Evolutionary conservation across 75 land plant genomes (phyloP), one percentile per base, ranked within the genome.

Genomic region (Pinus tabuliformis): DNA sequence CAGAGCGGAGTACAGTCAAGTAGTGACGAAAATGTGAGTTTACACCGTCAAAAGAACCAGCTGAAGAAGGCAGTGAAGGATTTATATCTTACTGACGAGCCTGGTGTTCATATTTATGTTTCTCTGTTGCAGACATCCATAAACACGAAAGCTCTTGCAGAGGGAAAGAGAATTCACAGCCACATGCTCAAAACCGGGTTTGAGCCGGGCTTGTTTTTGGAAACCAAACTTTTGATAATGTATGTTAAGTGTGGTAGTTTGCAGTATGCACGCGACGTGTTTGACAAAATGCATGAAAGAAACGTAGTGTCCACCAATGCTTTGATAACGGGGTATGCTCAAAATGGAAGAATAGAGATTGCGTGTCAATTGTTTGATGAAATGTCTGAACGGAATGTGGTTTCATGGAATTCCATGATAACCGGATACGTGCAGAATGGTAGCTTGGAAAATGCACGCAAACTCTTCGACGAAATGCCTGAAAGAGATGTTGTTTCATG

Each of bases 401-500:
- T 90, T 26, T 72, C 80, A 37, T 88, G 92, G 90, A 90, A 89
- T 73, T 81, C 82, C 36, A 85, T 90, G 88, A 33, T 90, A 4
- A 78, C 78, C 3, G 78, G 83, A 57, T 88, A 83, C 76, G 79
- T 72, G 64, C 59, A 52, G n/a, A 83, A 88, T 83, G 65, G 59
- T 36, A 56, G 22, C 18, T 9, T 77, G n/a, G 28, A 54, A 21
- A 30, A 77, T 37, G 73, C 78, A 14, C 75, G 52, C 22, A 33
- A 54, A 26, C 0, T 77, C 13, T 77, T 77, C 73, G 77, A 73
- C 73, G 39, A 77, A 39, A 66, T 77, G 77, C 42, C 73, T 30
- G 57, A 39, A 33, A 78, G 73, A 28, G 77, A 70, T 22, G 57
- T 56, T 18, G 77, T 66, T 18, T 70, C 79, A 5, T 75, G 79